Evolutionary conservation across 805 yeast genomes (phyloP).

Genomic region (Candida glaebosa): DNA sequence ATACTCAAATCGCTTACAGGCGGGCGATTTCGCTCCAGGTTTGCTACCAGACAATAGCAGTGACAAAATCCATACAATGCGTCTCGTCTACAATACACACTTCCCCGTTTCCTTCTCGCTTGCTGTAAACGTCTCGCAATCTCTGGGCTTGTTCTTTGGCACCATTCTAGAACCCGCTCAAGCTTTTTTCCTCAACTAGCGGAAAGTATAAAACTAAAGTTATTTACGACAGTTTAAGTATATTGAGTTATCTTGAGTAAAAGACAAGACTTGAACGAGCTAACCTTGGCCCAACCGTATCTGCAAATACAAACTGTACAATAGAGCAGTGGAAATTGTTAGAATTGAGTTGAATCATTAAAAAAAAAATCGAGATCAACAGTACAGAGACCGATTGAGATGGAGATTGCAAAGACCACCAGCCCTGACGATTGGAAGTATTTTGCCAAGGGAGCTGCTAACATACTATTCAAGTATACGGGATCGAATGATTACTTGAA

Average conservation of each 20-base stretch:
- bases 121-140: background rate
- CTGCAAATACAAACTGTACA: background rate
- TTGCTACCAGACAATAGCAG: background rate
- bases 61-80: too few species aligned
- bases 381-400: too few species aligned
- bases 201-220: background rate
- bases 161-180: background rate
- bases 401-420: constrained; percentile 36
- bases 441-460: constrained; percentile 48
- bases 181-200: background rate
- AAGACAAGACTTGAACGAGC: too few species aligned
- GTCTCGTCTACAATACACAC: background rate
- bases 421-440: constrained; percentile 41
- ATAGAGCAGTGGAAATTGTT: too few species aligned
- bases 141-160: background rate
- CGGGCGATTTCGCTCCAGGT: background rate
- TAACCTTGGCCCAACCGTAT: background rate
- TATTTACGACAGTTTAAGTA: background rate
- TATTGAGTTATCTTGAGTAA: background rate
- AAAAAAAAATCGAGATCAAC: too few species aligned
- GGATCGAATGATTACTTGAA: constrained; percentile 31
- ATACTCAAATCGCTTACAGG: background rate
- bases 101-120: background rate
- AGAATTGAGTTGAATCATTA: too few species aligned
- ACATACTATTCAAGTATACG: constrained; percentile 40